These are phyloP conservation scores for Lithohypha guttulata DNA, from an alignment of 2,329 filamentous ascomycete species.

Conservation along the genomic window DNA sequence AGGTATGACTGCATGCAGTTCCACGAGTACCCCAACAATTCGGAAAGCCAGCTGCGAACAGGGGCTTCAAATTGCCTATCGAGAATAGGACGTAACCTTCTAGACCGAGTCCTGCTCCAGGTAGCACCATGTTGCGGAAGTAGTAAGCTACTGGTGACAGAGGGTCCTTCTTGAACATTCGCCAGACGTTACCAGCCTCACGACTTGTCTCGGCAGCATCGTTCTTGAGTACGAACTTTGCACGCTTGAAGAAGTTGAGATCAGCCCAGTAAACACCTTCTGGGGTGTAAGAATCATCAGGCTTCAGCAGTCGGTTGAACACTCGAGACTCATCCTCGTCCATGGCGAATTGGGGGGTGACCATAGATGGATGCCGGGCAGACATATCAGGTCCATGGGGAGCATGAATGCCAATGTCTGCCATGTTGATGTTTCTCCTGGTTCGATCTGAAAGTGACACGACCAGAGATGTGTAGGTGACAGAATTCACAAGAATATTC, in stretches of 20 bases:
- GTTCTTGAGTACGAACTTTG: slow-evolving; percentile 64
- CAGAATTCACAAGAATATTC: no score
- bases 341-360: slow-evolving; percentile 38
- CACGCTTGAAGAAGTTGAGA: slow-evolving; percentile 56
- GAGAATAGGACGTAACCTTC: slow-evolving; percentile 96
- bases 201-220: slow-evolving; percentile 58
- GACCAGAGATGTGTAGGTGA: background rate
- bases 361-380: slow-evolving; percentile 33
- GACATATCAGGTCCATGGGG: slow-evolving; percentile 40
- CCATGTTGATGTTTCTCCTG: slow-evolving; percentile 10
- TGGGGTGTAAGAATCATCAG: slow-evolving; percentile 74
- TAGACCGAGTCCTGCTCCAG: slow-evolving; percentile 80
- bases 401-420: slow-evolving; percentile 23
- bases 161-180: slow-evolving; percentile 78
- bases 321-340: slow-evolving; percentile 47
- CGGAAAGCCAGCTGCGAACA: slow-evolving; percentile 67
- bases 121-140: slow-evolving; percentile 80
- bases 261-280: slow-evolving; percentile 92
- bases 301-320: slow-evolving; percentile 72
- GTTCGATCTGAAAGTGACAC: background rate
- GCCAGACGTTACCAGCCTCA: slow-evolving; percentile 58
- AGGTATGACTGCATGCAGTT: slow-evolving; percentile 56
- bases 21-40: slow-evolving; percentile 57
- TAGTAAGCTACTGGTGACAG: slow-evolving; percentile 77
- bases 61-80: slow-evolving; percentile 79